Evolutionary conservation across 805 yeast species (phyloP).

Genomic region (Candida multigemmis): DNA sequence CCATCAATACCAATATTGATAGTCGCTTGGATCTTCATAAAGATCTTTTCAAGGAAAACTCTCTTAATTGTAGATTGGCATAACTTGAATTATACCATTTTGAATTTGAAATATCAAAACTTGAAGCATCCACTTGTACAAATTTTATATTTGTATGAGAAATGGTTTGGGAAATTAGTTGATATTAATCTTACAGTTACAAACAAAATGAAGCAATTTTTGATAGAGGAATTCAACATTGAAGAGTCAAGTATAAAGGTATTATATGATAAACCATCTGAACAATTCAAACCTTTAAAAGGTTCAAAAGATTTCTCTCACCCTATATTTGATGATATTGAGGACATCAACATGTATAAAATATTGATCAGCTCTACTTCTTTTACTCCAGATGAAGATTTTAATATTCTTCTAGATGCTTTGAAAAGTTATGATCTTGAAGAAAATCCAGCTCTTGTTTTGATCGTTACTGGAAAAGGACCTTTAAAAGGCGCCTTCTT

Average conservation of each 20-base stretch:
- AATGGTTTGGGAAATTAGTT: conserved; percentile 50
- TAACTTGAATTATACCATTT: conserved; percentile 78
- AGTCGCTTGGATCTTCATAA: conserved; percentile 46
- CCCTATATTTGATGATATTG: conserved; percentile 16
- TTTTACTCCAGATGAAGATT: conserved; percentile 93
- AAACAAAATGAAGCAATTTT: conserved; percentile 53
- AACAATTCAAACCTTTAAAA: conserved; percentile 47
- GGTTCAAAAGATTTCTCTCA: conserved; percentile 21
- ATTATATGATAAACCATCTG: conserved; percentile 80
- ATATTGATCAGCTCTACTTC: conserved; percentile 85
- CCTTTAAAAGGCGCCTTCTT: conserved; percentile 58
- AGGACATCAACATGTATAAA: conserved; percentile 32
- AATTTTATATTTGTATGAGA: conserved; percentile 56
- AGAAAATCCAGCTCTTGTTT: conserved; percentile 39
- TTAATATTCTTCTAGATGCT: conserved; percentile 59
- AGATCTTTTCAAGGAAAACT: conserved; percentile 41
- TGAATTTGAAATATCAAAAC: conserved; percentile 53
- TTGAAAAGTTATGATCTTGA: conserved; percentile 46
- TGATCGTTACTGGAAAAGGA: conserved; percentile 96
- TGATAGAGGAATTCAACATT: conserved; percentile 49
- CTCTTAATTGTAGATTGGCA: conserved; percentile 90
- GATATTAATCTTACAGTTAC: conserved; percentile 77
- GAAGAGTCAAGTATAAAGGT: conserved; percentile 40
- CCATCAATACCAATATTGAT: conserved; percentile 82
- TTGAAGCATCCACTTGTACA: conserved; percentile 54